Percentiles rank a stretch among this genome's conserved stretches.
These are phyloP conservation scores for Colletotrichum endophyticum DNA, from an alignment of 2,329 filamentous ascomycete genomes.

Conservation along the genomic window DNA sequence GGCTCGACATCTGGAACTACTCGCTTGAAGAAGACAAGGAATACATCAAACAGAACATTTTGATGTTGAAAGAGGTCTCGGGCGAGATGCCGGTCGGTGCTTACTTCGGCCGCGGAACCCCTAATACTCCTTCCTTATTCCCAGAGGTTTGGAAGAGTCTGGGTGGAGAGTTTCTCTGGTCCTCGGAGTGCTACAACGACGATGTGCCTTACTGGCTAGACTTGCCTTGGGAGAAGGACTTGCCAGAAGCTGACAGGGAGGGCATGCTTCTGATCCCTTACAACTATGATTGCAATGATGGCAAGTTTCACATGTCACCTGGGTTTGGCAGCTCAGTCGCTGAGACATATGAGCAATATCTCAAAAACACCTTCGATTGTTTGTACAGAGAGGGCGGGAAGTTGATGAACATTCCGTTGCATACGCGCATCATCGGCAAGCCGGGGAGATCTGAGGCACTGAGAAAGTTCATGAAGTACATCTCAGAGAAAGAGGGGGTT, in stretches of 20 bases:
- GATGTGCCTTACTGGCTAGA: slow-evolving; percentile 33
- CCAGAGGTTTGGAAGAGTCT: slow-evolving; percentile 31
- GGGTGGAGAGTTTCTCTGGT: slow-evolving; percentile 30
- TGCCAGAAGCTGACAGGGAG: slow-evolving; percentile 33
- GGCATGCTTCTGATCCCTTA: slow-evolving; percentile 43
- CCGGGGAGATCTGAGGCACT: slow-evolving; percentile 41
- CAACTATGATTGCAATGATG: slow-evolving; percentile 44
- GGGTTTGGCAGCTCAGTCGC: slow-evolving; percentile 43
- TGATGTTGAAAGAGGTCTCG: slow-evolving; percentile 34
- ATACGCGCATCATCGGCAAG: slow-evolving; percentile 44
- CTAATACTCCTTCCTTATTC: slow-evolving; percentile 27
- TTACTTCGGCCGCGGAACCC: slow-evolving; percentile 37
- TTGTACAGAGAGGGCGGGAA: slow-evolving; percentile 44
- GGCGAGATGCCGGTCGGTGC: slow-evolving; percentile 37
- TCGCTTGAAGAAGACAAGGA: slow-evolving; percentile 38
- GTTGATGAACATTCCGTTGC: slow-evolving; percentile 47
- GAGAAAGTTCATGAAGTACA: slow-evolving; percentile 42
- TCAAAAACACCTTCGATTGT: slow-evolving; percentile 45
- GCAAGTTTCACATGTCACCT: slow-evolving; percentile 47
- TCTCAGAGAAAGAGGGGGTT: slow-evolving; percentile 41
- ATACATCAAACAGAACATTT: slow-evolving; percentile 41
- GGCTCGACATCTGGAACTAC: slow-evolving; percentile 47
- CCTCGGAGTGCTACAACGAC: slow-evolving; percentile 32
- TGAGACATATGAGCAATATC: slow-evolving; percentile 41
- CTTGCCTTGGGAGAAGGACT: slow-evolving; percentile 29